Percentiles rank a stretch among this genome's conserved stretches.
Evolutionary conservation across 441 rosid genomes (phyloP).

Genomic region (Manihot esculenta): DNA sequence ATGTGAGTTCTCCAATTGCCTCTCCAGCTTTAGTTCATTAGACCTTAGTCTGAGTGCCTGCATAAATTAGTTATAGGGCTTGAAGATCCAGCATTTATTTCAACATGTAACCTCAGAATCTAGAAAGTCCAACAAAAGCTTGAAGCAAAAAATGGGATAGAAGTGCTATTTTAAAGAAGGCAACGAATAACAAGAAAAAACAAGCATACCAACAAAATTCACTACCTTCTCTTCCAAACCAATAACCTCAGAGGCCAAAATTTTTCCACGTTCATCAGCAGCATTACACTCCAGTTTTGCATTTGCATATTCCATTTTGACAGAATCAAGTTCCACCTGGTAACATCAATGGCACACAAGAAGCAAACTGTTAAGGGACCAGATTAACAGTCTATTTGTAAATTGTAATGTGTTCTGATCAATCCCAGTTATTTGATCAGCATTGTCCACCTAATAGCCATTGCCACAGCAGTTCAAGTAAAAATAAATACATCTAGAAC

Average conservation of each 20-base stretch:
- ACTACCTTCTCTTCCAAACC: conserved; percentile 98
- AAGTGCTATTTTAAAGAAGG: background rate
- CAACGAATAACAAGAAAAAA: background rate
- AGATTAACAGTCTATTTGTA: background rate
- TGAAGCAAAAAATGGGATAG: background rate
- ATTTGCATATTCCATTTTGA: conserved; percentile 65
- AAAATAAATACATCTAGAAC: background rate
- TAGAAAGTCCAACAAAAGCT: background rate
- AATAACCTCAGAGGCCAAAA: conserved; percentile 96
- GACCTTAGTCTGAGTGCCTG: conserved; percentile 96
- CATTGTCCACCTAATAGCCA: too few species aligned
- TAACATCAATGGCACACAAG: conserved; percentile 19
- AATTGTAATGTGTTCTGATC: too few species aligned
- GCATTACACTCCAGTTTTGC: conserved; percentile 86
- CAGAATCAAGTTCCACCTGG: conserved; percentile 86
- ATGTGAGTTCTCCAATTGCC: conserved; percentile 76
- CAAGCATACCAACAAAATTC: conserved; percentile 17
- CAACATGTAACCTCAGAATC: conserved; percentile 3
- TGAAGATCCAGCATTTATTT: background rate
- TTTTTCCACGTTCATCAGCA: conserved; percentile 87
- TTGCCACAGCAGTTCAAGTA: too few species aligned
- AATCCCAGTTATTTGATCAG: too few species aligned
- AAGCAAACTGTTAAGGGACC: conserved; percentile 12
- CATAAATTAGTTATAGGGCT: conserved; percentile 20
- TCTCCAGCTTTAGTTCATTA: conserved; percentile 91